A percentile compares a stretch with the other conserved stretches of the same genome.
Evolutionary conservation across 2,329 filamentous ascomycete genomes (phyloP).

Genomic region (Aspergillus puulaauensis): DNA sequence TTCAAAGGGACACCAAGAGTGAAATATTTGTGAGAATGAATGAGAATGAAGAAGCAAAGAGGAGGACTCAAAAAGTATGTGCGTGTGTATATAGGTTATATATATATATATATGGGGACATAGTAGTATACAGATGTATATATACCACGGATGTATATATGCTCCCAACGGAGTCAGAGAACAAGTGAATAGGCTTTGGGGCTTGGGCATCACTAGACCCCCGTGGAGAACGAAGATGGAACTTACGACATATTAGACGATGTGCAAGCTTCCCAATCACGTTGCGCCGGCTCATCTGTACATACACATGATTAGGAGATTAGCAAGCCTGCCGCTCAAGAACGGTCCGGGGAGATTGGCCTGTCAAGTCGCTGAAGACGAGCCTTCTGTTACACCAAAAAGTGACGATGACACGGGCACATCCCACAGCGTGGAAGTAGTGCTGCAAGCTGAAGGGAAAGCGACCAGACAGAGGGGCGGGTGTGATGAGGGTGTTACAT

Average conservation of each 20-base stretch:
- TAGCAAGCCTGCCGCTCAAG: conserved; percentile 36
- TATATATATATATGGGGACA: conserved; percentile 4
- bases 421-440: conserved; percentile 33
- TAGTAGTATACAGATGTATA: conserved; percentile 7
- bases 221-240: conserved; percentile 18
- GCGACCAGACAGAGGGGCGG: conserved; percentile 15
- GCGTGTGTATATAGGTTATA: conserved; percentile 3
- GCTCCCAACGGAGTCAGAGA: neutral
- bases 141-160: conserved; percentile 3
- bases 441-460: conserved; percentile 23
- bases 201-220: conserved; percentile 7
- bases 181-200: conserved; percentile 1
- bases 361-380: conserved; percentile 31
- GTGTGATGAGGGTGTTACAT: conserved; percentile 20
- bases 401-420: conserved; percentile 37
- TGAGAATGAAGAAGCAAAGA: conserved; percentile 7
- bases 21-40: conserved; percentile 1
- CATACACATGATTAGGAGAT: conserved; percentile 36
- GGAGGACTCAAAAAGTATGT: neutral
- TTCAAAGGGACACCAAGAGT: neutral
- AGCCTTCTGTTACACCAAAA: conserved; percentile 35
- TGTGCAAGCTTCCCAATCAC: conserved; percentile 35
- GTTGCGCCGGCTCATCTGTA: conserved; percentile 39
- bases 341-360: conserved; percentile 26
- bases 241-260: conserved; percentile 44